Evolutionary conservation across 2,329 filamentous ascomycete genomes (phyloP).

Genomic region (Talaromyces rugulosus): DNA sequence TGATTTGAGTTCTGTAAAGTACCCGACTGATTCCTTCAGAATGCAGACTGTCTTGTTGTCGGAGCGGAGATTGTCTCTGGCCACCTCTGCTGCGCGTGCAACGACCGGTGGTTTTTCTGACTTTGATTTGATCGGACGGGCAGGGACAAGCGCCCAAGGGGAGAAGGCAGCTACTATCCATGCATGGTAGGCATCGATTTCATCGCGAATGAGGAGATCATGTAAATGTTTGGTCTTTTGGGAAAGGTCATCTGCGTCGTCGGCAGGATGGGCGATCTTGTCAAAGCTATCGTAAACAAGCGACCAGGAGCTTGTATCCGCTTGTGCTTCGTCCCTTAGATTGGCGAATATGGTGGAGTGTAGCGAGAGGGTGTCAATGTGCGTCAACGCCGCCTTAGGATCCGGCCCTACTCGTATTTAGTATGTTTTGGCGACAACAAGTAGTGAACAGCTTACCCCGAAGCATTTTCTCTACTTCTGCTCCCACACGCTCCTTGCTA

Average conservation of each 20-base stretch:
- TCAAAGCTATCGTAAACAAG: constrained; percentile 62
- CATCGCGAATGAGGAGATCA: constrained; percentile 55
- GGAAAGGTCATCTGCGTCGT: constrained; percentile 46
- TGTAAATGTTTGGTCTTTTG: constrained; percentile 28
- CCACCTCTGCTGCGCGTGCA: constrained; percentile 60
- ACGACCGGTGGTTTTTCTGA: constrained; percentile 49
- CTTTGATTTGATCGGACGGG: constrained; percentile 32
- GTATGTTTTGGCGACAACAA: background rate
- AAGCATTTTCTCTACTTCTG: constrained; percentile 89
- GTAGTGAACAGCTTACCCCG: constrained; percentile 49
- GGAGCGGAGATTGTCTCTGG: constrained; percentile 72
- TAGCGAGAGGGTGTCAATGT: constrained; percentile 36
- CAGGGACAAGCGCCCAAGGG: constrained; percentile 62
- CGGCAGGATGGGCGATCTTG: constrained; percentile 36
- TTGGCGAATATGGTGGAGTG: constrained; percentile 41
- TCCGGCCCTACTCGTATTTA: constrained; percentile 28
- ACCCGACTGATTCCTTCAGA: constrained; percentile 60
- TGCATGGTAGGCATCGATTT: constrained; percentile 64
- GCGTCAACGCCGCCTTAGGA: constrained; percentile 32
- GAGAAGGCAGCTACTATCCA: constrained; percentile 73
- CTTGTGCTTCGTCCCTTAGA: constrained; percentile 46
- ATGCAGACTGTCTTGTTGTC: constrained; percentile 71
- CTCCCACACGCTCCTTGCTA: constrained; percentile 80
- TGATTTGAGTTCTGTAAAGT: constrained; percentile 59
- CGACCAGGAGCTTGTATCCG: constrained; percentile 59